A percentile compares a stretch with the other conserved stretches of the same genome.
phyloP scores from a whole-genome alignment of 1,139 yeast species.

The Geotrichum citri-aurantii region DNA sequence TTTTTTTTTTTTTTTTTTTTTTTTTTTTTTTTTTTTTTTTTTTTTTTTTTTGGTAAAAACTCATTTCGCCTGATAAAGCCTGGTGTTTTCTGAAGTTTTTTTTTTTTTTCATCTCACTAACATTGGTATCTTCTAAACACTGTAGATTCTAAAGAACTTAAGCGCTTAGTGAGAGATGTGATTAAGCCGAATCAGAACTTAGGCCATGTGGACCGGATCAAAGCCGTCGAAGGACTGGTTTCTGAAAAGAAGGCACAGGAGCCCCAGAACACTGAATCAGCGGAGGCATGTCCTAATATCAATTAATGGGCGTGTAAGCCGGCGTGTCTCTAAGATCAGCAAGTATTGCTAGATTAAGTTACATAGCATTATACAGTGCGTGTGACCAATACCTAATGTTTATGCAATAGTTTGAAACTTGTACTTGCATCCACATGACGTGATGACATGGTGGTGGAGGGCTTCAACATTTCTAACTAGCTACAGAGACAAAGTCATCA shows the following conservation, averaged over 20 bases:
- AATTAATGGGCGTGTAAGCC: not conserved
- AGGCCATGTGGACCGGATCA: slow-evolving; percentile 43
- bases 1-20: too few relatives aligned
- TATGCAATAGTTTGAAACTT: not conserved
- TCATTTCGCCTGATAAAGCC: not conserved
- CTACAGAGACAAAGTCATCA: too few relatives aligned
- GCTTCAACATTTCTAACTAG: not conserved
- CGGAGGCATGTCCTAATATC: slow-evolving; percentile 12
- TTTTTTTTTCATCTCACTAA: not conserved
- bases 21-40: too few relatives aligned
- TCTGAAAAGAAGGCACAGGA: not conserved
- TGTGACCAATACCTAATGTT: not conserved
- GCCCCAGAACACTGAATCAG: not conserved
- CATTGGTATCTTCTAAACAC: too few relatives aligned
- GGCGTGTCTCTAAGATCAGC: not conserved
- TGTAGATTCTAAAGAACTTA: slow-evolving; percentile 50
- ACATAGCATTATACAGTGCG: not conserved
- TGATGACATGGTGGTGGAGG: not conserved
- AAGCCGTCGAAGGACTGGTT: not conserved
- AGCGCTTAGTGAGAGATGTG: slow-evolving; percentile 47
- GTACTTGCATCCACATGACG: not conserved
- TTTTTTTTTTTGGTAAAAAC: too few relatives aligned
- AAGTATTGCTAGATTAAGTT: not conserved
- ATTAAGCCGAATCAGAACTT: slow-evolving; percentile 43
- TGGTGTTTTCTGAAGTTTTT: not conserved